A percentile compares a stretch with the other conserved stretches of the same genome.
Conservation (phyloP, 2,329 filamentous ascomycete species). For the Pseudocercospora musae region DNA sequence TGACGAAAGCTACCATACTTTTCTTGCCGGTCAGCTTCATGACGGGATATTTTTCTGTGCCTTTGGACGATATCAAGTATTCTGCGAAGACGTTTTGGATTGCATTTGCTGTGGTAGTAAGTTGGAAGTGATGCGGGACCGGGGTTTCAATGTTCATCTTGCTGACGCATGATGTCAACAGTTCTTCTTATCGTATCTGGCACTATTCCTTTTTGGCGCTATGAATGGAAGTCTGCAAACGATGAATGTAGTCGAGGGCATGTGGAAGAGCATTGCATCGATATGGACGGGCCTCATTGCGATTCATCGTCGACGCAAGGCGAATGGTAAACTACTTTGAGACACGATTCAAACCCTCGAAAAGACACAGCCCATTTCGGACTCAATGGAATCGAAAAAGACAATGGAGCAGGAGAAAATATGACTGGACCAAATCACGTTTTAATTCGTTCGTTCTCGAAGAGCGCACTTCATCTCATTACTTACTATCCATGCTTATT, state of each 20-base stretch:
- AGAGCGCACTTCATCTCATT: background rate
- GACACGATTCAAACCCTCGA: background rate
- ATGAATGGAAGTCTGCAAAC: conserved; percentile 56
- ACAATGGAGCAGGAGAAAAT: background rate
- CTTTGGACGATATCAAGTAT: conserved; percentile 61
- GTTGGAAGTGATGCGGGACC: background rate
- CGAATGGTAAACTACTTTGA: background rate
- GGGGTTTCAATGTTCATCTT: background rate
- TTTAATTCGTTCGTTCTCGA: background rate
- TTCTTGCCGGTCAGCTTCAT: conserved; percentile 66
- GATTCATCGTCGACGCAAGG: conserved; percentile 3
- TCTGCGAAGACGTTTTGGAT: conserved; percentile 64
- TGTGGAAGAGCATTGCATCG: conserved; percentile 15
- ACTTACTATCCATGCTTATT: conserved; percentile 26
- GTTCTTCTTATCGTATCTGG: conserved; percentile 56
- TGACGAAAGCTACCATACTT: conserved; percentile 71
- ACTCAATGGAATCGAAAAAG: background rate
- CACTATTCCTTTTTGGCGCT: conserved; percentile 56
- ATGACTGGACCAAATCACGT: background rate
- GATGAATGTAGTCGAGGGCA: conserved; percentile 11
- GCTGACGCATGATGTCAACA: background rate
- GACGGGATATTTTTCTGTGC: conserved; percentile 70
- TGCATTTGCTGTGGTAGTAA: conserved; percentile 58
- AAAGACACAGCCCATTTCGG: background rate
- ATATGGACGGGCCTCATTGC: conserved; percentile 8